A percentile compares a stretch with the other conserved stretches of the same genome.
These are phyloP conservation scores for Echria macrotheca DNA, from an alignment of 495 filamentous ascomycete species.

Conservation along the genomic window DNA sequence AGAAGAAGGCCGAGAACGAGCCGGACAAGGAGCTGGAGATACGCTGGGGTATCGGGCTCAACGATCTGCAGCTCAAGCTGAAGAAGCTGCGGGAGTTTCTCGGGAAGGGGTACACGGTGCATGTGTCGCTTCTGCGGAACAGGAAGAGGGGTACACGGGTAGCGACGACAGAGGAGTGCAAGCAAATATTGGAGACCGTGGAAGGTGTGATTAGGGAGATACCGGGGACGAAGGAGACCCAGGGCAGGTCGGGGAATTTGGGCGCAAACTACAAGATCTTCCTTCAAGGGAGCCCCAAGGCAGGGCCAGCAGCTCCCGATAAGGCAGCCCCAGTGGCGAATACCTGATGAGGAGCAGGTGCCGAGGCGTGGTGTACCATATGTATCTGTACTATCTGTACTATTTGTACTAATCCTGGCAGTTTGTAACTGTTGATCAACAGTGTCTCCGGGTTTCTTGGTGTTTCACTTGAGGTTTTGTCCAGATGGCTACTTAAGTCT, in stretches of 20 bases:
- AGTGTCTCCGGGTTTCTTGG: too few species aligned
- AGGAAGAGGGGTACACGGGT: constrained; percentile 22
- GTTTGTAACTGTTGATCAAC: too few species aligned
- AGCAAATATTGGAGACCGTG: constrained; percentile 28
- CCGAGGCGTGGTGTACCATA: too few species aligned
- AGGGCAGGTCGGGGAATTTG: too few species aligned
- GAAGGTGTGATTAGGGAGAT: constrained; percentile 23
- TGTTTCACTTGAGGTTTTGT: too few species aligned
- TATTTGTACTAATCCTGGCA: background rate
- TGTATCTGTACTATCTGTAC: background rate
- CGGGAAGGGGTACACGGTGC: constrained; percentile 56
- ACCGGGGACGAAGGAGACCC: constrained; percentile 33
- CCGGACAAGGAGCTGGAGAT: constrained; percentile 67
- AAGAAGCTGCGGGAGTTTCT: constrained; percentile 57
- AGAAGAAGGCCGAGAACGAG: constrained; percentile 17
- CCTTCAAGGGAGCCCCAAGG: too few species aligned
- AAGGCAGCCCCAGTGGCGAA: too few species aligned
- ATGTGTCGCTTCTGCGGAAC: constrained; percentile 51
- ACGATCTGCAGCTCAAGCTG: constrained; percentile 61
- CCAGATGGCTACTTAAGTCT: too few species aligned
- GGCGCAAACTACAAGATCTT: too few species aligned
- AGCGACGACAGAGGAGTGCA: constrained; percentile 32
- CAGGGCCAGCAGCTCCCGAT: too few species aligned
- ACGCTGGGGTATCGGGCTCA: constrained; percentile 71
- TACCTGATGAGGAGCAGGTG: too few species aligned